Base-by-base conservation (phyloP, 345 rosid species). In the Corymbia maculata region DNA sequence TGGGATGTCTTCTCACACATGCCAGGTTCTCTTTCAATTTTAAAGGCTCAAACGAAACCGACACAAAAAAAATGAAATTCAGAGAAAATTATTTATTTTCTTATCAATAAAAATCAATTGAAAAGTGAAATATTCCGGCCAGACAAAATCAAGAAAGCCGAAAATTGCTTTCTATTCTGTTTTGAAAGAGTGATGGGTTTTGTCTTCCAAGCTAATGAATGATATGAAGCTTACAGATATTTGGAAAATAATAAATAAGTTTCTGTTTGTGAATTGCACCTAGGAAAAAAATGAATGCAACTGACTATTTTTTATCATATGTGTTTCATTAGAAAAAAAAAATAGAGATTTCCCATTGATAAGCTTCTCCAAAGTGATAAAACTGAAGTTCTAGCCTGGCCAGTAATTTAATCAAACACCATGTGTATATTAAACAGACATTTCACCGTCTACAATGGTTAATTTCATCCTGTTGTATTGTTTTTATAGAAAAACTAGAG, bases 1-100 rank as follows among this genome's bases (percentile, higher is more conserved):
- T 90, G 92, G 92, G 92, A 90, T 79, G 89, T 87, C 24, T 89
- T 88, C 75, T 82, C 90, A 2, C 90, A 89, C 47, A 47, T 53
- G 9, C 90, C 92, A 59, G 90, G 92, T 87, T 22, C 57, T 5
- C 79, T 5, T 53, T n/a, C 50, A 9, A 12, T 44, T 75, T 50
- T 52, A 15, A 84, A 24, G 86, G 86, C 86, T 84, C 86, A 4
- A 16, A 32, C 16, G 45, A 75, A 75, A 70, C 6, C 22, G 36
- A 70, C 80, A 32, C 80, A 70, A 36, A 75, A 26, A 36, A 75
- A 75, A 36, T 75, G 82, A 11, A 11, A 11, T 70, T 36, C 49
- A 19, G 26, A 19, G 26, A 36, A 70, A 36, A 36, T 36, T 70
- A 36, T 17, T 17, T 36, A 2, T 30, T 57, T 70, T 70, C 42